A percentile compares a stretch with the other conserved stretches of the same genome.
These are phyloP conservation scores for Thelonectria rubi DNA, from an alignment of 2,329 filamentous ascomycete species.

Conservation along the genomic window DNA sequence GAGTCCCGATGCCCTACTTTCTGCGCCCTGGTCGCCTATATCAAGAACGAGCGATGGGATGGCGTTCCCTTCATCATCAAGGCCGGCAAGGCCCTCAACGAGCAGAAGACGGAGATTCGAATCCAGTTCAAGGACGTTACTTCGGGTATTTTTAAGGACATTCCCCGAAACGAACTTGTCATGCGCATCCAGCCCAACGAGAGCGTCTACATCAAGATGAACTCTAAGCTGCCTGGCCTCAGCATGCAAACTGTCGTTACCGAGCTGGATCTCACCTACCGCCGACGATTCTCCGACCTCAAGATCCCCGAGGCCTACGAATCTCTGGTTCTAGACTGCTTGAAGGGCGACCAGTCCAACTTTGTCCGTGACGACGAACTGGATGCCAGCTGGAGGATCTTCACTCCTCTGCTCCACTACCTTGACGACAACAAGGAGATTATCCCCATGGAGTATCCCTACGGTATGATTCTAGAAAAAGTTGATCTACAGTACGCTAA, in stretches of 20 bases:
- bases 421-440: constrained; percentile 99
- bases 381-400: constrained; percentile 98
- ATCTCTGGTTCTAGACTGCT: constrained; percentile 93
- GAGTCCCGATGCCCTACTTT: constrained; percentile 98
- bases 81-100: constrained; percentile 97
- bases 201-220: constrained; percentile 99
- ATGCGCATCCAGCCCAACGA: constrained; percentile 99
- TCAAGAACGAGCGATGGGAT: constrained; percentile 99
- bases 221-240: constrained; percentile 97
- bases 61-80: constrained; percentile 99
- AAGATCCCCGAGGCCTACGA: constrained; percentile 99
- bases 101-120: constrained; percentile 99
- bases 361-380: constrained; percentile 97
- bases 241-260: constrained; percentile 99
- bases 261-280: constrained; percentile 97
- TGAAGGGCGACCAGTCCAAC: constrained; percentile 99
- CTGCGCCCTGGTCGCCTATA: constrained; percentile 95
- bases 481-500: constrained; percentile 3
- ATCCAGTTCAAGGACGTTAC: constrained; percentile 99
- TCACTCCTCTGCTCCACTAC: constrained; percentile 96
- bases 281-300: constrained; percentile 96
- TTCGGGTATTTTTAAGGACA: constrained; percentile 99
- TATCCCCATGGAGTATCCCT: constrained; percentile 99
- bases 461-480: constrained; percentile 68
- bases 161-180: constrained; percentile 97